These are phyloP conservation scores for Pythium sp. DNA, from an alignment of 352 stramenopile genomes.

Conservation along the genomic window DNA sequence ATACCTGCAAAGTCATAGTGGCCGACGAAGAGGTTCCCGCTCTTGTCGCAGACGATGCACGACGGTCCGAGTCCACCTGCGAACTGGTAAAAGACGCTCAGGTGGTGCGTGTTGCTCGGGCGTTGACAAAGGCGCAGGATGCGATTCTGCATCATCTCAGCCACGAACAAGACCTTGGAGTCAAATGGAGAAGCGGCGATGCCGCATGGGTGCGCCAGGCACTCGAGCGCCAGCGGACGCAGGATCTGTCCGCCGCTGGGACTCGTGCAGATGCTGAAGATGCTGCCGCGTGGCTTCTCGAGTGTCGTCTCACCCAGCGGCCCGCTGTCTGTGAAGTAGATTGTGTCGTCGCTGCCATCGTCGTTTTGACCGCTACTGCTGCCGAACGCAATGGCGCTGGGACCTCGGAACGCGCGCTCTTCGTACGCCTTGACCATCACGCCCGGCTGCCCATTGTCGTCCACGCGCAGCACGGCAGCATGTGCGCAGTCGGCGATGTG, in stretches of 20 bases:
- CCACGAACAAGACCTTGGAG: conserved; percentile 53
- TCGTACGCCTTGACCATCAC: conserved; percentile 86
- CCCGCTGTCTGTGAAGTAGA: conserved; percentile 87
- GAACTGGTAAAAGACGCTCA: conserved; percentile 85
- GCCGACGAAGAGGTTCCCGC: conserved; percentile 70
- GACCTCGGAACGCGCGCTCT: conserved; percentile 67
- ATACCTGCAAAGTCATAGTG: conserved; percentile 82
- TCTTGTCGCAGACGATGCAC: conserved; percentile 58
- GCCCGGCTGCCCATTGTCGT: conserved; percentile 52
- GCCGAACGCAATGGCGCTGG: conserved; percentile 61
- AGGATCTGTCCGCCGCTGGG: conserved; percentile 72
- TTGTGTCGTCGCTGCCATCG: conserved; percentile 32
- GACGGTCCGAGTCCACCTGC: conserved; percentile 75
- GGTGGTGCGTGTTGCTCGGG: conserved; percentile 65
- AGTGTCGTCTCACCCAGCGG: conserved; percentile 84
- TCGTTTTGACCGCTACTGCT: neutral
- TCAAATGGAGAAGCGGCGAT: conserved; percentile 36
- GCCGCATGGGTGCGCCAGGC: conserved; percentile 80
- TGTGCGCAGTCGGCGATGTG: conserved; percentile 75
- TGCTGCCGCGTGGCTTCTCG: conserved; percentile 69
- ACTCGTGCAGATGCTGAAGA: conserved; percentile 71
- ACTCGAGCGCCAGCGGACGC: conserved; percentile 62
- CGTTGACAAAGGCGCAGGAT: conserved; percentile 65
- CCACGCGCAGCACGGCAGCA: conserved; percentile 64
- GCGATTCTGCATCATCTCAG: conserved; percentile 82